These are phyloP conservation scores for Cyclotella kingstonii DNA, from an alignment of 108 stramenopile species.

Conservation along the genomic window DNA sequence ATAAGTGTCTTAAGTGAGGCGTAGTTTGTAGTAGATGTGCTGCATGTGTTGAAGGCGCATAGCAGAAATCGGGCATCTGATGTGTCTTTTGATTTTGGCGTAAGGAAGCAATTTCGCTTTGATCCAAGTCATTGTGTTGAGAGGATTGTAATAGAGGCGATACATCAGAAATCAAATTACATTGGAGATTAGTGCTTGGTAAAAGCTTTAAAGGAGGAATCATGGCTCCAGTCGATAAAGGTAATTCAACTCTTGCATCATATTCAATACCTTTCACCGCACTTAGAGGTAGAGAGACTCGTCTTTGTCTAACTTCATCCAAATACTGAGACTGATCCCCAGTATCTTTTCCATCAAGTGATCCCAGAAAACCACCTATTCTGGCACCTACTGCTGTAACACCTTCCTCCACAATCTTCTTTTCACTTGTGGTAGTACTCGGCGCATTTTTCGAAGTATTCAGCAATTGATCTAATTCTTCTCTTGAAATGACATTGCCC, in stretches of 20 bases:
- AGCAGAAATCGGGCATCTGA: constrained; percentile 24
- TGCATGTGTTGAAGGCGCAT: constrained; percentile 50
- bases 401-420: neutral
- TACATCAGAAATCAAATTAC: too few species aligned
- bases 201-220: too few species aligned
- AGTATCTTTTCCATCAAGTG: neutral
- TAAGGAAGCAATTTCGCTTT: neutral
- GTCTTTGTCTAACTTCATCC: too few species aligned
- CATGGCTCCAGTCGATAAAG: too few species aligned
- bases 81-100: neutral
- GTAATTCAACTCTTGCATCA: too few species aligned
- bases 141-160: neutral
- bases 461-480: constrained; percentile 26
- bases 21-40: constrained; percentile 66
- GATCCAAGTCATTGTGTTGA: neutral
- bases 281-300: too few species aligned
- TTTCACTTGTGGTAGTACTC: neutral
- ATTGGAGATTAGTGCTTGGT: too few species aligned
- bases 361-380: neutral
- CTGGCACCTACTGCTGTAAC: neutral
- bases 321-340: neutral
- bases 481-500: constrained; percentile 18
- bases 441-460: constrained; percentile 5
- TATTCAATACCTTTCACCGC: too few species aligned
- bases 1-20: constrained; percentile 75